phyloP scores from a whole-genome alignment of 1,284 basidiomycete species.

The Irpex lacteus region DNA sequence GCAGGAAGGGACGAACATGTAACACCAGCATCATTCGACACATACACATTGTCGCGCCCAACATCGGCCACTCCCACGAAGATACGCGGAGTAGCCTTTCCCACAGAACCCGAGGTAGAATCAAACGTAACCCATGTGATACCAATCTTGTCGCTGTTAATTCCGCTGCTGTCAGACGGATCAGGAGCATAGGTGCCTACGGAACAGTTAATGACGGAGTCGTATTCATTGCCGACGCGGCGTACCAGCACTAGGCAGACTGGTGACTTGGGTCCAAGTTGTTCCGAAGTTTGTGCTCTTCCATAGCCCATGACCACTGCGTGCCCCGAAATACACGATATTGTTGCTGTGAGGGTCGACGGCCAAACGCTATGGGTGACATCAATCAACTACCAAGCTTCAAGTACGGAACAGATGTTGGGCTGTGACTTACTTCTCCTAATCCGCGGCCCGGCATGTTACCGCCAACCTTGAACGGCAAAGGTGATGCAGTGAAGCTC shows the following conservation, averaged over 20 bases:
- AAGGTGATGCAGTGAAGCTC: constrained; percentile 45
- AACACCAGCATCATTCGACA: constrained; percentile 51
- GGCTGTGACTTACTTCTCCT: constrained; percentile 29
- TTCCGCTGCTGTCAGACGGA: constrained; percentile 51
- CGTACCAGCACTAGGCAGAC: constrained; percentile 53
- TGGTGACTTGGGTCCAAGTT: constrained; percentile 56
- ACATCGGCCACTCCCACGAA: constrained; percentile 63
- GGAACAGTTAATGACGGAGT: not conserved
- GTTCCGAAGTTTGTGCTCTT: constrained; percentile 57
- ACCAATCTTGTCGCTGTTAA: constrained; percentile 53
- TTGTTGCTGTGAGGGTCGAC: constrained; percentile 62
- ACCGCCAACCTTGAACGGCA: constrained; percentile 65
- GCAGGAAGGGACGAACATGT: constrained; percentile 40
- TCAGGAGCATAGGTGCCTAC: constrained; percentile 55
- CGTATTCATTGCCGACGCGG: not conserved
- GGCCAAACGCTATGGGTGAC: constrained; percentile 45
- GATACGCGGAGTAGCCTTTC: constrained; percentile 56
- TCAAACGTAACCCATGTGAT: constrained; percentile 69
- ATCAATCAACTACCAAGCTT: not conserved
- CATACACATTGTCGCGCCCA: constrained; percentile 53
- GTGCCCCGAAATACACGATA: constrained; percentile 60
- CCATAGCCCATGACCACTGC: constrained; percentile 62
- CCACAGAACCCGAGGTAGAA: constrained; percentile 49
- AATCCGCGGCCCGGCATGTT: constrained; percentile 69
- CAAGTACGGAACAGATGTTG: not conserved